These are phyloP conservation scores for Haberlea rhodopensis DNA, from an alignment of 257 asterid species.

Conservation along the genomic window DNA sequence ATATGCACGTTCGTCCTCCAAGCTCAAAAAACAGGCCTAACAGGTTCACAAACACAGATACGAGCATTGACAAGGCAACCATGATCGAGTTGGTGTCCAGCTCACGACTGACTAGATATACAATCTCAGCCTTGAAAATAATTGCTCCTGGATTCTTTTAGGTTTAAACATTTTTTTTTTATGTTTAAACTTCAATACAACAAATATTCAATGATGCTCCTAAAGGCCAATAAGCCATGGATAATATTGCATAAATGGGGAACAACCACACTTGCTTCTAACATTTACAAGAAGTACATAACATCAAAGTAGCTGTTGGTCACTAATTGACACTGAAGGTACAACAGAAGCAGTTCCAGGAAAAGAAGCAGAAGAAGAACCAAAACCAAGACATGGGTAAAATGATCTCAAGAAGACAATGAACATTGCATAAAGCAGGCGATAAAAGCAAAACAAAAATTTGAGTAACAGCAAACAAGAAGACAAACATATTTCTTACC, in stretches of 20 bases:
- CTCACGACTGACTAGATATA: neutral
- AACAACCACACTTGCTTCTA: conserved; percentile 8
- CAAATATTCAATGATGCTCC: too few relatives aligned
- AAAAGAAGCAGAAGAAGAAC: too few relatives aligned
- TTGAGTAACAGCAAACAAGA: conserved; percentile 14
- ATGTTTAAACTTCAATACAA: too few relatives aligned
- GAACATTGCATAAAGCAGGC: conserved; percentile 5
- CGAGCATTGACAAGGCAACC: conserved; percentile 1
- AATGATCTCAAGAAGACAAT: conserved; percentile 3
- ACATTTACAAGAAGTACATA: conserved; percentile 5
- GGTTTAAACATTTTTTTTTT: too few relatives aligned
- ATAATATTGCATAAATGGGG: too few relatives aligned
- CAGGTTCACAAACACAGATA: neutral
- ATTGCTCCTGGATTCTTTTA: neutral
- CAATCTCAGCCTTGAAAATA: neutral
- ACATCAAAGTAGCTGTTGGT: neutral
- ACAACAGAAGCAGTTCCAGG: conserved; percentile 2
- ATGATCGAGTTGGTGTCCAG: neutral
- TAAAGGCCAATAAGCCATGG: too few relatives aligned
- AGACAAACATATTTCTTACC: conserved; percentile 37
- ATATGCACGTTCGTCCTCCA: neutral
- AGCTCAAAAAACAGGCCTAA: neutral
- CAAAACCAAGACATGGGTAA: neutral
- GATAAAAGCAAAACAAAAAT: conserved; percentile 12
- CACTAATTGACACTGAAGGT: neutral